Conservation (phyloP, 2,329 filamentous ascomycete genomes). For the Pestalotiopsis sp. region DNA sequence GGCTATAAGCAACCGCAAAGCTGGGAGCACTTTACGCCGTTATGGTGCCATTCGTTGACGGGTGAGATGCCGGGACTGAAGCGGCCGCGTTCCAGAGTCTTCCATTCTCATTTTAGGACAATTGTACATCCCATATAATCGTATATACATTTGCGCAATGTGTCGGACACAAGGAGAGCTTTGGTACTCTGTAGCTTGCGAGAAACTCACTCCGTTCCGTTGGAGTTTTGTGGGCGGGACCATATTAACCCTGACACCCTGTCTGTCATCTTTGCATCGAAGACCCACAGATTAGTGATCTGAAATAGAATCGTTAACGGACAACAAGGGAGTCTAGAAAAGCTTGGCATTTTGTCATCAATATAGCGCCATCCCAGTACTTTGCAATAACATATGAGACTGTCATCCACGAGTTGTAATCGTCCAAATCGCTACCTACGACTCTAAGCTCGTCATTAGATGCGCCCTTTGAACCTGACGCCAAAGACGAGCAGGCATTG, state of each 20-base stretch:
- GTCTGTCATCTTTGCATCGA: neutral
- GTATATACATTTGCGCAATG: too few relatives aligned
- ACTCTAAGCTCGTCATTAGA: neutral
- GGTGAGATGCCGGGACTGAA: too few relatives aligned
- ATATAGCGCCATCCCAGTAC: neutral
- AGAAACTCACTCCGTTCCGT: too few relatives aligned
- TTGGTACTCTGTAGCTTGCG: too few relatives aligned
- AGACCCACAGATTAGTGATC: neutral
- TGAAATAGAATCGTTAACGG: too few relatives aligned
- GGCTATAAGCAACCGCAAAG: too few relatives aligned
- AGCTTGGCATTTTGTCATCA: neutral
- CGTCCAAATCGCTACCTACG: neutral
- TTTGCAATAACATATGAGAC: neutral
- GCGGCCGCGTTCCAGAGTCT: too few relatives aligned
- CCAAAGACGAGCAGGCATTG: neutral
- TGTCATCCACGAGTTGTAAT: neutral
- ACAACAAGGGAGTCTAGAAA: neutral
- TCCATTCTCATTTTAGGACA: too few relatives aligned
- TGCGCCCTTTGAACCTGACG: neutral
- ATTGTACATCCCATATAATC: too few relatives aligned
- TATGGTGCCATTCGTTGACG: too few relatives aligned
- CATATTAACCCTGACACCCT: neutral
- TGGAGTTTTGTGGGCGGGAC: neutral
- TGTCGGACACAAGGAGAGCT: too few relatives aligned
- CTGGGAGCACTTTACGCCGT: too few relatives aligned